Percentiles rank a stretch among this genome's conserved stretches.
Evolutionary conservation across 2,329 filamentous ascomycete genomes (phyloP).

Genomic region (Pyrenochaeta sp.): DNA sequence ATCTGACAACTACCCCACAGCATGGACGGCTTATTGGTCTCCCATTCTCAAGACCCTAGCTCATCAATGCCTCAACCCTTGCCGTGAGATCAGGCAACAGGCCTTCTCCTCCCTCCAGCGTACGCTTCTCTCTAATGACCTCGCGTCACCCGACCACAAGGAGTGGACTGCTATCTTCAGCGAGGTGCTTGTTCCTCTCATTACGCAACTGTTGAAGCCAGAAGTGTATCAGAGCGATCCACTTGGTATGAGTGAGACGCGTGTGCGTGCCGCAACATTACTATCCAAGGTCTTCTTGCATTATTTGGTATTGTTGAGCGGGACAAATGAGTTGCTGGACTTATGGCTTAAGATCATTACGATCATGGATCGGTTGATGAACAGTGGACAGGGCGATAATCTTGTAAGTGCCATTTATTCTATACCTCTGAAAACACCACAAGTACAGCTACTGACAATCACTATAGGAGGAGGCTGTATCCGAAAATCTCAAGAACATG

Average conservation of each 20-base stretch:
- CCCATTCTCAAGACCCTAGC: conserved; percentile 91
- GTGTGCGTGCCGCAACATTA: conserved; percentile 88
- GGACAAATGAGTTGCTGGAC: conserved; percentile 87
- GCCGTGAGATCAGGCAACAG: conserved; percentile 88
- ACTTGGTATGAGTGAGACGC: conserved; percentile 92
- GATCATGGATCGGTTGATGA: conserved; percentile 95
- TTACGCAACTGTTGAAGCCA: conserved; percentile 85
- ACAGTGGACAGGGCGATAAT: conserved; percentile 90
- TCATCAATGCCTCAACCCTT: conserved; percentile 91
- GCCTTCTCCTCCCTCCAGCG: conserved; percentile 87
- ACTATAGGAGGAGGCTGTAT: conserved; percentile 86
- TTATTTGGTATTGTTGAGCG: conserved; percentile 83
- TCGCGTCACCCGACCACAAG: conserved; percentile 83
- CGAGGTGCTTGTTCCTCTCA: conserved; percentile 91
- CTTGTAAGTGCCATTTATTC: conserved; percentile 68
- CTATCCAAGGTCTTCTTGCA: conserved; percentile 96
- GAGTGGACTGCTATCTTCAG: conserved; percentile 96
- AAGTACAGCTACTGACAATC: conserved; percentile 7
- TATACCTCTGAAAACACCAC: not conserved
- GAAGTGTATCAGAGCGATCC: conserved; percentile 93
- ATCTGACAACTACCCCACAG: conserved; percentile 54
- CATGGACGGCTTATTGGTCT: conserved; percentile 98
- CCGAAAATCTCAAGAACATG: conserved; percentile 95
- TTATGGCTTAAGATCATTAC: conserved; percentile 92
- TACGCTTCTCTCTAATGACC: conserved; percentile 81